Percentiles rank a stretch among this genome's conserved stretches.
Conservation (phyloP, 768 basidiomycete species). For the Gyrodon lividus region DNA sequence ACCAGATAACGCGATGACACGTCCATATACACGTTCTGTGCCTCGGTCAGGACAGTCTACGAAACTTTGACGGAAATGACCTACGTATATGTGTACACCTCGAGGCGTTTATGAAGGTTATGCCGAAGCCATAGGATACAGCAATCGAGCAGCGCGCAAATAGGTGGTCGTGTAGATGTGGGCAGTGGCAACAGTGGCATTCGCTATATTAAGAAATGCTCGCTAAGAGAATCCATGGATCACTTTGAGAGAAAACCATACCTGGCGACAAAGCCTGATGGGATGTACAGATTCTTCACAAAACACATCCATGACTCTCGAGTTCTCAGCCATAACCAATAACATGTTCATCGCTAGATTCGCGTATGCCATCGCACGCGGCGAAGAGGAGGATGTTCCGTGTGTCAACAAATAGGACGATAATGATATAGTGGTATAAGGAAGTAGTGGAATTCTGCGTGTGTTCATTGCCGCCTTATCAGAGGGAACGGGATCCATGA, state of each 20-base stretch:
- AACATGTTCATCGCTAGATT: conserved; percentile 54
- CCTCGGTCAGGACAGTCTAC: background rate
- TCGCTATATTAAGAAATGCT: conserved; percentile 36
- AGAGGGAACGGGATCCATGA: conserved; percentile 39
- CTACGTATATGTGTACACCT: conserved; percentile 57
- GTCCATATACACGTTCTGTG: conserved; percentile 54
- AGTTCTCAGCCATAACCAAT: conserved; percentile 50
- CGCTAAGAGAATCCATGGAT: background rate
- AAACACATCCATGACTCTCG: conserved; percentile 45
- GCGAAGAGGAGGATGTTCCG: conserved; percentile 58
- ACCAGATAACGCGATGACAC: conserved; percentile 56
- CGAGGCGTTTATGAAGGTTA: conserved; percentile 62
- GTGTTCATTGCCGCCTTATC: conserved; percentile 23
- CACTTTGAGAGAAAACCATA: conserved; percentile 22
- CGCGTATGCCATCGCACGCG: conserved; percentile 62
- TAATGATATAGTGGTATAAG: conserved; percentile 51
- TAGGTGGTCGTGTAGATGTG: conserved; percentile 40
- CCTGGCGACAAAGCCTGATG: conserved; percentile 65
- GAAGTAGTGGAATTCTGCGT: conserved; percentile 34
- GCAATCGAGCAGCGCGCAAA: conserved; percentile 66
- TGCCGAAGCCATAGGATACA: conserved; percentile 70
- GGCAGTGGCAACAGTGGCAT: conserved; percentile 48
- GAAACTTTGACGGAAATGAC: conserved; percentile 16
- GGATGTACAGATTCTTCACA: conserved; percentile 39
- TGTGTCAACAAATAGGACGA: conserved; percentile 69